Evolutionary conservation across 192 early-diverging fungal genomes (phyloP).

Genomic region (Coemansia sp.): DNA sequence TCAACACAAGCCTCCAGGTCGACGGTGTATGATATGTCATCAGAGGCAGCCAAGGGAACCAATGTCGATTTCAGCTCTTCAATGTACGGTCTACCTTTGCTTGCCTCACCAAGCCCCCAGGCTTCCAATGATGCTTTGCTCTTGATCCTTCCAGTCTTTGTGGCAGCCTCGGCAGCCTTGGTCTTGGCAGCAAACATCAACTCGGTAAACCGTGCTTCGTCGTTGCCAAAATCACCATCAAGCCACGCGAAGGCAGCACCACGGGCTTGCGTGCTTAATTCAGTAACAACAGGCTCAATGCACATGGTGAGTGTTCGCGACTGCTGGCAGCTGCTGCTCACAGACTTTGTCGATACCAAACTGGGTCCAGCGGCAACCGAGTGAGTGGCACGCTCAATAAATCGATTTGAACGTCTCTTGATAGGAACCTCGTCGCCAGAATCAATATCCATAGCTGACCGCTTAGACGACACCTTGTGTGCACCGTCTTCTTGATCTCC

Average conservation of each 20-base stretch:
- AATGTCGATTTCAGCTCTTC: constrained; percentile 1
- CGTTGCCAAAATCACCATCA: neutral
- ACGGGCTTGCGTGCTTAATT: neutral
- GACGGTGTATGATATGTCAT: too few relatives aligned
- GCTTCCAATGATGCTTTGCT: neutral
- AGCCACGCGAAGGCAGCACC: neutral
- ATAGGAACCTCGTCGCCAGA: constrained; percentile 46
- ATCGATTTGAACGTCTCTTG: constrained; percentile 44
- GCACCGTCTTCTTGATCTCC: too few relatives aligned
- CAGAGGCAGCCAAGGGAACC: too few relatives aligned
- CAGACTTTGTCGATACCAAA: neutral
- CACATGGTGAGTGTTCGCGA: constrained; percentile 1
- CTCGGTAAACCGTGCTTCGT: neutral
- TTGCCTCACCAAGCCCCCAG: too few relatives aligned
- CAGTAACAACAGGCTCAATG: too few relatives aligned
- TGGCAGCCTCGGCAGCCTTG: too few relatives aligned
- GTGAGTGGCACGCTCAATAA: constrained; percentile 28
- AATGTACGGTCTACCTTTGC: too few relatives aligned
- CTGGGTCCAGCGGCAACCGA: neutral
- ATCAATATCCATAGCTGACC: constrained; percentile 1
- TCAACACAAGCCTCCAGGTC: too few relatives aligned
- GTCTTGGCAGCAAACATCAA: too few relatives aligned
- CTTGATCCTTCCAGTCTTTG: too few relatives aligned
- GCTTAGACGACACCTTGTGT: too few relatives aligned
- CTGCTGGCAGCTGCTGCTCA: neutral